Evolutionary conservation across 768 basidiomycete genomes (phyloP).

Genomic region (Phylloporus sp.): DNA sequence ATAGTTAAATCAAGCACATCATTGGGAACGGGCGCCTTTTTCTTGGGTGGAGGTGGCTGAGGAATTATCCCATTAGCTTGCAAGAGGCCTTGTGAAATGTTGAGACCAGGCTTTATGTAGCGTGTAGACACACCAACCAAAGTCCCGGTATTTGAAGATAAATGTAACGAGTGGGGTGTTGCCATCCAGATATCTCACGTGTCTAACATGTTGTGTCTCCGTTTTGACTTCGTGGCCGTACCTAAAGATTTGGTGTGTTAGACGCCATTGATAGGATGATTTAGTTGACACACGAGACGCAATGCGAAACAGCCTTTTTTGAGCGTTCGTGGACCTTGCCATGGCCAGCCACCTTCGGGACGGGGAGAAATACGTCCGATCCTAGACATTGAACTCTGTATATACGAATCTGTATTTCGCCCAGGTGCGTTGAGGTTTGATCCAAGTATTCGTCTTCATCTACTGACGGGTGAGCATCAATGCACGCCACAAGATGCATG

Average conservation of each 20-base stretch:
- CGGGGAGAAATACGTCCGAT: accelerated
- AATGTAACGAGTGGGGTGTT: slow-evolving; percentile 22
- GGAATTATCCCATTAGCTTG: slow-evolving; percentile 27
- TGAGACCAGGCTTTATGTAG: not conserved
- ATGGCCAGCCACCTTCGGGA: not conserved
- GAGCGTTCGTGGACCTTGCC: slow-evolving; percentile 28
- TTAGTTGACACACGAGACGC: slow-evolving; percentile 21
- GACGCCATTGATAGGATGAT: not conserved
- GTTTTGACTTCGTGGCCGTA: slow-evolving; percentile 20
- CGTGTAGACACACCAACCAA: slow-evolving; percentile 13
- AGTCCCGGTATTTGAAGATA: slow-evolving; percentile 29
- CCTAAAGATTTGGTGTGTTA: slow-evolving; percentile 9
- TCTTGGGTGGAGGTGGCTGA: slow-evolving; percentile 2
- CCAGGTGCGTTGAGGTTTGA: slow-evolving; percentile 14
- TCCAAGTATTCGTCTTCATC: slow-evolving; percentile 25
- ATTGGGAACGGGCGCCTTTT: not conserved
- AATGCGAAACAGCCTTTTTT: slow-evolving; percentile 29
- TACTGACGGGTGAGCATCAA: slow-evolving; percentile 11
- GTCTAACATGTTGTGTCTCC: not conserved
- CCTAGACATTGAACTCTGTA: not conserved
- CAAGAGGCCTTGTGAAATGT: slow-evolving; percentile 18
- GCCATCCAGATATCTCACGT: slow-evolving; percentile 10
- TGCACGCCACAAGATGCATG: not conserved
- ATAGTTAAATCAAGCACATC: slow-evolving; percentile 24
- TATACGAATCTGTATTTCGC: slow-evolving; percentile 18